A percentile compares a stretch with the other conserved stretches of the same genome.
These are phyloP conservation scores for Jackrogersella multiformis DNA, from an alignment of 495 filamentous ascomycete species.

Conservation along the genomic window DNA sequence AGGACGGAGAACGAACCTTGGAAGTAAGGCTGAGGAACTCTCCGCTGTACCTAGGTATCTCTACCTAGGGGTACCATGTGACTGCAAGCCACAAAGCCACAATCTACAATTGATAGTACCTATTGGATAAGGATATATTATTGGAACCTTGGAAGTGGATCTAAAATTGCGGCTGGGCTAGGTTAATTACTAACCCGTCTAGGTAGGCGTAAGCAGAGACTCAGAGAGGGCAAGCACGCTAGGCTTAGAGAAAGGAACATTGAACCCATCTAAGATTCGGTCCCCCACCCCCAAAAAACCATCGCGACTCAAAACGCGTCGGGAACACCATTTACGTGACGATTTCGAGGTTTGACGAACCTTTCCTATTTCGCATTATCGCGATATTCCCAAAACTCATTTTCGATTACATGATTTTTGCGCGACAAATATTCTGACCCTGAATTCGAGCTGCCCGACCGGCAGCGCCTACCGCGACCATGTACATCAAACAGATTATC, in stretches of 20 bases:
- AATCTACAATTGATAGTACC: not conserved
- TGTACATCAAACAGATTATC: slow-evolving; percentile 99
- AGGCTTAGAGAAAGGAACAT: not conserved
- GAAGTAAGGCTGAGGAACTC: not conserved
- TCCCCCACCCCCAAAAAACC: slow-evolving; percentile 32
- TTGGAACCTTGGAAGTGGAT: no score
- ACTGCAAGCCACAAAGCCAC: slow-evolving; percentile 11
- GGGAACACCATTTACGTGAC: slow-evolving; percentile 37
- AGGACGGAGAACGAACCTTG: no score
- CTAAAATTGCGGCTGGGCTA: not conserved
- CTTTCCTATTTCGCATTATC: slow-evolving; percentile 19
- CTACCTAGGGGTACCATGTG: not conserved
- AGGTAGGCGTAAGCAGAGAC: no score
- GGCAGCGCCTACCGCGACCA: slow-evolving; percentile 59
- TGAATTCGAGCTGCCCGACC: slow-evolving; percentile 45
- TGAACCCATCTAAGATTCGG: not conserved
- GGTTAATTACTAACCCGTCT: slow-evolving; percentile 10
- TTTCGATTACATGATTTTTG: slow-evolving; percentile 1
- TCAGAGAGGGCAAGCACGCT: not conserved
- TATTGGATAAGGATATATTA: no score
- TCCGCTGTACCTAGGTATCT: not conserved
- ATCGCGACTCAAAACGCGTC: slow-evolving; percentile 41
- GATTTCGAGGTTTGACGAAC: slow-evolving; percentile 17
- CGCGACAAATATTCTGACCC: slow-evolving; percentile 40
- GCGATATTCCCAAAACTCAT: slow-evolving; percentile 14